Percentiles rank a stretch among this genome's conserved stretches.
phyloP scores from a whole-genome alignment of 2,329 filamentous ascomycete genomes.

The Colletotrichum graminicola region DNA sequence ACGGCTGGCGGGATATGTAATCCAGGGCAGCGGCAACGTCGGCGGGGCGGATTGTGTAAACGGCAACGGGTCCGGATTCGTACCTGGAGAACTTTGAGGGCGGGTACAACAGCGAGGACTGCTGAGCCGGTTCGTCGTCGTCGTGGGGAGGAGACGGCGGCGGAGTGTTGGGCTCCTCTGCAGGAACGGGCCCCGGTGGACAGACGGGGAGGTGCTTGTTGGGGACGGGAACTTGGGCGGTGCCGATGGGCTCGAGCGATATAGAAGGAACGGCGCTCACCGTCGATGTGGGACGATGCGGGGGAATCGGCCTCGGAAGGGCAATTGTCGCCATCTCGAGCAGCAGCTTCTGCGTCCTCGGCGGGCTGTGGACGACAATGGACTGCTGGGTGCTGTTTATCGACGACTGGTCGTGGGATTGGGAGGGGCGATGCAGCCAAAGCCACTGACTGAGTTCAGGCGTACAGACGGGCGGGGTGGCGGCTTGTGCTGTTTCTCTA shows the following conservation, averaged over 20 bases:
- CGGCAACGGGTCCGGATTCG: slow-evolving; percentile 65
- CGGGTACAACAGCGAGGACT: slow-evolving; percentile 80
- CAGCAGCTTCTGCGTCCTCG: not conserved
- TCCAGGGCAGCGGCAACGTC: slow-evolving; percentile 80
- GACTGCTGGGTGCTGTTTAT: slow-evolving; percentile 3
- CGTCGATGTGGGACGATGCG: slow-evolving; percentile 59
- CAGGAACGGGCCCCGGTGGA: slow-evolving; percentile 78
- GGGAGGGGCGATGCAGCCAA: slow-evolving; percentile 7
- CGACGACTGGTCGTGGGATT: slow-evolving; percentile 4
- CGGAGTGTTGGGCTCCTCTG: slow-evolving; percentile 69
- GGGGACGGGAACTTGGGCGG: slow-evolving; percentile 64
- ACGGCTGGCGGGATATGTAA: slow-evolving; percentile 79
- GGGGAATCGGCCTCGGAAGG: slow-evolving; percentile 61
- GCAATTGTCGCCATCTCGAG: slow-evolving; percentile 67
- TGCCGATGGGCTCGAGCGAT: slow-evolving; percentile 53
- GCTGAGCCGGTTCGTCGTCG: slow-evolving; percentile 66
- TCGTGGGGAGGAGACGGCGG: slow-evolving; percentile 68
- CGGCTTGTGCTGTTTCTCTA: slow-evolving; percentile 2
- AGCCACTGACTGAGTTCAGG: slow-evolving; percentile 4
- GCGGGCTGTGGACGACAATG: not conserved
- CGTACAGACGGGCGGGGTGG: not conserved
- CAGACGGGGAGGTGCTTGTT: slow-evolving; percentile 94
- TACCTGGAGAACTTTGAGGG: slow-evolving; percentile 71
- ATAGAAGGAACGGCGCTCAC: slow-evolving; percentile 49
- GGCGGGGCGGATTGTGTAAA: slow-evolving; percentile 80